Evolutionary conservation across 2,329 filamentous ascomycete genomes (phyloP).

Genomic region (Colletotrichum navitas): DNA sequence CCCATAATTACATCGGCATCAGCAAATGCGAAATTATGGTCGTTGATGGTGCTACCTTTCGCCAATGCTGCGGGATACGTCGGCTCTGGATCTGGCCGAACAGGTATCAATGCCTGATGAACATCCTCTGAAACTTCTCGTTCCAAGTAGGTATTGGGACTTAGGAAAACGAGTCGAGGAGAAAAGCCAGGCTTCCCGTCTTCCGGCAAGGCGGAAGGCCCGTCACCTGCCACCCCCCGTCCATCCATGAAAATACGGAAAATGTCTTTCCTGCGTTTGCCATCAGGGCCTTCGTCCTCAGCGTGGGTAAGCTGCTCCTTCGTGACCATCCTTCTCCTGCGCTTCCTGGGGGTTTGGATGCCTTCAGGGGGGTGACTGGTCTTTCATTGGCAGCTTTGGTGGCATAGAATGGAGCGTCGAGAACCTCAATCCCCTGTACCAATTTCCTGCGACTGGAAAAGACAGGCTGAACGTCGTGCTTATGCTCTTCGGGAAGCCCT

Average conservation of each 20-base stretch:
- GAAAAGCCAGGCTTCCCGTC: background rate
- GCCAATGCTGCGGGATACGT: slow-evolving; percentile 12
- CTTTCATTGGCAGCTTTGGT: slow-evolving; percentile 44
- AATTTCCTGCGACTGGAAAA: slow-evolving; percentile 47
- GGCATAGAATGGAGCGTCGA: slow-evolving; percentile 64
- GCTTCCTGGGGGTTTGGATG: slow-evolving; percentile 26
- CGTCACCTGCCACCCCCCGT: background rate
- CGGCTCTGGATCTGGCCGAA: slow-evolving; percentile 7
- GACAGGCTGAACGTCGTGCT: slow-evolving; percentile 35
- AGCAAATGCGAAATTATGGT: slow-evolving; percentile 25
- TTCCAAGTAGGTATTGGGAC: slow-evolving; percentile 56
- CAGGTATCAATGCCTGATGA: slow-evolving; percentile 1
- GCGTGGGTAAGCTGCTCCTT: slow-evolving; percentile 32
- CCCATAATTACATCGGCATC: slow-evolving; percentile 45
- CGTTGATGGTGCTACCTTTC: background rate
- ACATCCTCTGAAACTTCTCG: slow-evolving; percentile 46
- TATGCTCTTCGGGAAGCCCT: slow-evolving; percentile 46
- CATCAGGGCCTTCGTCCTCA: slow-evolving; percentile 30
- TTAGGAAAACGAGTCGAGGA: slow-evolving; percentile 50
- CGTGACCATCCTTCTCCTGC: slow-evolving; percentile 36
- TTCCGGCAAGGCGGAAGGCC: background rate
- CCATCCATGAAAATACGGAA: slow-evolving; percentile 37
- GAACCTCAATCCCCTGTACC: slow-evolving; percentile 59
- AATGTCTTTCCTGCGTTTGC: slow-evolving; percentile 32
- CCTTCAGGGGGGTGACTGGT: slow-evolving; percentile 24